phyloP scores from a whole-genome alignment of 495 filamentous ascomycete genomes.

The Neurospora sp. region DNA sequence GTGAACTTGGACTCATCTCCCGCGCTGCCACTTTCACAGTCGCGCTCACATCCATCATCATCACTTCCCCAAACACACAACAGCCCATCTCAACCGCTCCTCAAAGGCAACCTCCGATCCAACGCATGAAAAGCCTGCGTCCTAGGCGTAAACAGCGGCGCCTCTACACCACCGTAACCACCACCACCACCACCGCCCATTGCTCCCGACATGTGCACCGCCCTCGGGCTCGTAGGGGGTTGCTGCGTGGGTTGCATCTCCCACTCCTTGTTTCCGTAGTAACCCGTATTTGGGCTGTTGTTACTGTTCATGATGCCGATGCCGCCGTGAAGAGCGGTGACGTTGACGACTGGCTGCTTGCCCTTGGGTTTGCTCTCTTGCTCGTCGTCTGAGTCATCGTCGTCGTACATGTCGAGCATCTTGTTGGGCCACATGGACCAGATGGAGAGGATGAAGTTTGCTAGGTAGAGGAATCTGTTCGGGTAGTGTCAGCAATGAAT shows the following conservation, averaged over 20 bases:
- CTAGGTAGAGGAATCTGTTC: slow-evolving; percentile 43
- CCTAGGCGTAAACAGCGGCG: slow-evolving; percentile 39
- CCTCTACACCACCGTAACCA: neutral
- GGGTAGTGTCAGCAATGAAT: neutral
- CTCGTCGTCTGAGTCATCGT: slow-evolving; percentile 29
- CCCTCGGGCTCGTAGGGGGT: neutral
- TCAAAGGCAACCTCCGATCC: slow-evolving; percentile 35
- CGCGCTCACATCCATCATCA: neutral
- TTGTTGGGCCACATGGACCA: slow-evolving; percentile 53
- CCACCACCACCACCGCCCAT: neutral
- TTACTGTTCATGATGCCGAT: neutral
- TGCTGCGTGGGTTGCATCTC: slow-evolving; percentile 34
- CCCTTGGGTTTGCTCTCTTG: neutral
- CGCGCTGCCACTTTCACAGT: neutral
- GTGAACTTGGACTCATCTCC: neutral
- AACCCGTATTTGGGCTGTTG: slow-evolving; percentile 9
- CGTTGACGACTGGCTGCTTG: slow-evolving; percentile 5
- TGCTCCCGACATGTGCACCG: slow-evolving; percentile 3
- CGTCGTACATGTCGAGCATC: slow-evolving; percentile 25
- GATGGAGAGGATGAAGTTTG: slow-evolving; percentile 47
- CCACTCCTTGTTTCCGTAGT: slow-evolving; percentile 18
- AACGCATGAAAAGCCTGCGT: slow-evolving; percentile 47
- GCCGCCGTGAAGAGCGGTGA: neutral
- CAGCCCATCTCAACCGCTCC: neutral
- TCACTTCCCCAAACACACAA: neutral